Evolutionary conservation across 2,329 filamentous ascomycete species (phyloP).

Genomic region (Neonectria faginata): DNA sequence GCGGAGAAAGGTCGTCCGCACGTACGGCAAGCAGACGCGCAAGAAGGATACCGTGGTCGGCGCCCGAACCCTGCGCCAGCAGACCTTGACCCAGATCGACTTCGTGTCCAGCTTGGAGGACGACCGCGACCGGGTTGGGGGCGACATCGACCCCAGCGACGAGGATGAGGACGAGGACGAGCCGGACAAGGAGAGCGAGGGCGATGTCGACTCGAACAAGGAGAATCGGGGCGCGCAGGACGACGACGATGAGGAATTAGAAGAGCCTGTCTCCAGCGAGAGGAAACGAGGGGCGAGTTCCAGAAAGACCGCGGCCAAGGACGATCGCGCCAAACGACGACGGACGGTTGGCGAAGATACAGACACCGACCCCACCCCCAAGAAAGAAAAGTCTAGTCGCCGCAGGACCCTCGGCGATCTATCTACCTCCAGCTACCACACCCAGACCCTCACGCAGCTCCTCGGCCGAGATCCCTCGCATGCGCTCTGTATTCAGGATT

Average conservation of each 20-base stretch:
- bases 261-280: constrained; percentile 41
- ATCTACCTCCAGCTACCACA: constrained; percentile 52
- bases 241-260: constrained; percentile 33
- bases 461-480: constrained; percentile 40
- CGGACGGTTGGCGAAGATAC: constrained; percentile 46
- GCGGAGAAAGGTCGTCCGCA: constrained; percentile 50
- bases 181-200: constrained; percentile 34
- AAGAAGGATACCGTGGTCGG: constrained; percentile 35
- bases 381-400: constrained; percentile 36
- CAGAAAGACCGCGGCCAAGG: constrained; percentile 30
- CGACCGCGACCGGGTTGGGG: constrained; percentile 40
- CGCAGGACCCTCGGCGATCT: constrained; percentile 50
- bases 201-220: constrained; percentile 7
- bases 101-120: constrained; percentile 53
- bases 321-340: constrained; percentile 41
- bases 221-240: constrained; percentile 24
- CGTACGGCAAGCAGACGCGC: constrained; percentile 48
- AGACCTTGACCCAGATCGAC: constrained; percentile 58
- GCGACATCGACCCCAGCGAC: constrained; percentile 46
- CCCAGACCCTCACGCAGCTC: constrained; percentile 58
- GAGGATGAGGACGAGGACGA: constrained; percentile 39
- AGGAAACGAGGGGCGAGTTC: constrained; percentile 39
- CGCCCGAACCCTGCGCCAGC: constrained; percentile 49
- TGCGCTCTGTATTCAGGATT: constrained; percentile 50
- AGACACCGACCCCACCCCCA: constrained; percentile 32